Evolutionary conservation across 305 asterid species (phyloP), one percentile per base, ranked within the genome.

Genomic region (Striga hermonthica): DNA sequence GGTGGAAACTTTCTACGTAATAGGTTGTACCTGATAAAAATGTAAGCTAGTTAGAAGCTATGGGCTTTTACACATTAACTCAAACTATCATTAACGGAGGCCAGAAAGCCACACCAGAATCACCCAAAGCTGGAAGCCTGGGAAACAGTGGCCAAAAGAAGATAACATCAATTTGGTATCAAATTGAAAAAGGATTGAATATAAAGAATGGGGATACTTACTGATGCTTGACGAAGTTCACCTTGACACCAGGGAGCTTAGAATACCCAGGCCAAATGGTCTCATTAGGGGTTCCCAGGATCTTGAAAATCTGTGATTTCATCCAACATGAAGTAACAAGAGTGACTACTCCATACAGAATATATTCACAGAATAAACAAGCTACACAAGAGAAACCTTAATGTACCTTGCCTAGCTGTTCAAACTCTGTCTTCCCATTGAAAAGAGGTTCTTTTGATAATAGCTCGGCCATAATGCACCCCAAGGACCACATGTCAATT

Each of bases 121-220:
- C 93, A 88, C 92, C 95, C 96, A 83, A 81, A 88, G 92, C 95
- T 76, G 92, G 95, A 86, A 79, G 87, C 93, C 96, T 86, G 90
- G 95, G 91, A 78, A 84, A 85, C 86, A 82, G 95, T 79, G 82
- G 85, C 86, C 82, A 83, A 82, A 76, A 66, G 70, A 78, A 79
- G 64, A 77, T 49, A 65, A 79, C 71, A 79, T 84, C 74, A 88
- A 86, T 82, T 70, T 72, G 61, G 57, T 69, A 60, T 55, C 75
- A 60, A 71, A 70, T 65, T 45, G 34, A 44, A 9, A 7, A 48
- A 34, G 9, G 50, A 65, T 45, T 65, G 48, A 13, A 74, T 60
- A 75, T 63, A 76, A 72, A 79, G 49, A 78, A 74, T 69, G 63
- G 54, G 9, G 65, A 81, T 58, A 82, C 97, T 86, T 80, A 91